phyloP scores from a whole-genome alignment of 345 rosid species.

The Populus simonii region DNA sequence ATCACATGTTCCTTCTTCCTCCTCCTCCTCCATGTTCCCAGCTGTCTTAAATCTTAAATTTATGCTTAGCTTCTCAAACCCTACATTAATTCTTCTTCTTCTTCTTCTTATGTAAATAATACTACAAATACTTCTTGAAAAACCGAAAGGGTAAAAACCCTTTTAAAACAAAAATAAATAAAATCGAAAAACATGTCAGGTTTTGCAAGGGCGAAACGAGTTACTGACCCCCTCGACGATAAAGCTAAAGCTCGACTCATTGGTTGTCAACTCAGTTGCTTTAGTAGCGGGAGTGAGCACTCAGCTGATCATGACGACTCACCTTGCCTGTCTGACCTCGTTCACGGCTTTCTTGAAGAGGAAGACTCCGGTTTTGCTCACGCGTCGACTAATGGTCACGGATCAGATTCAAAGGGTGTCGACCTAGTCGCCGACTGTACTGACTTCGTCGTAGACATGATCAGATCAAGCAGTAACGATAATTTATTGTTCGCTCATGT shows the following conservation, averaged over 20 bases:
- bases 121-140: background rate
- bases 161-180: too few species aligned
- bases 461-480: constrained; percentile 28
- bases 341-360: constrained; percentile 64
- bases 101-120: background rate
- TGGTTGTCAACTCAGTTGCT: constrained; percentile 29
- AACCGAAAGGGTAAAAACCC: background rate
- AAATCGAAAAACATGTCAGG: constrained; percentile 25
- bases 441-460: constrained; percentile 34
- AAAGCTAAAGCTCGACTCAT: constrained; percentile 65
- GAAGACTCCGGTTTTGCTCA: constrained; percentile 26
- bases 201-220: constrained; percentile 45
- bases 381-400: constrained; percentile 4
- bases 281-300: constrained; percentile 82
- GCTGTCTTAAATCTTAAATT: background rate
- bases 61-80: background rate
- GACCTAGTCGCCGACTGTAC: constrained; percentile 31
- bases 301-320: constrained; percentile 54
- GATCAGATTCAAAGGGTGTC: constrained; percentile 45
- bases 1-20: background rate
- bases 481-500: constrained; percentile 42
- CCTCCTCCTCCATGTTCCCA: background rate
- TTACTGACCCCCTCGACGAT: constrained; percentile 57
- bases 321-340: constrained; percentile 75
- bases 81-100: background rate